Base-by-base conservation (phyloP, 2,329 filamentous ascomycete species). In the Diaporthe sp. region DNA sequence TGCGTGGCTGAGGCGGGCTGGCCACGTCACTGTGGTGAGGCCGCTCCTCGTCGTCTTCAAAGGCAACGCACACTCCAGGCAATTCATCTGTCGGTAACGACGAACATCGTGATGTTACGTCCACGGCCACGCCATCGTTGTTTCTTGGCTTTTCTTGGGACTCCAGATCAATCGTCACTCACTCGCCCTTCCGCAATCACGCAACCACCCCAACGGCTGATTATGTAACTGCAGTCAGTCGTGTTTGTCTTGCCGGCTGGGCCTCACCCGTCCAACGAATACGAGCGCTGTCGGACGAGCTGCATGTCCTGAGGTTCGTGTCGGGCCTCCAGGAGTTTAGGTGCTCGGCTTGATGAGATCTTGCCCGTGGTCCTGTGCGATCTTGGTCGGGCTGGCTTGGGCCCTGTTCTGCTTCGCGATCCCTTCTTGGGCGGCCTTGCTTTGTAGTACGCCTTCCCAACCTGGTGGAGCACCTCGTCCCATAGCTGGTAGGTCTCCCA, bases 381-480 rank as follows among this genome's bases (percentile, higher is more conserved):
- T 73, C 50, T 73, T 15, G 58, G 17, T n/a, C 22, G 47, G n/a
- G 58, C 47, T 55, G 70, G 45, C n/a, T 30, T 66, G 10, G 73
- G 67, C 40, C 69, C 19, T 55, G 45, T 19, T 13, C 33, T 52
- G 28, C 54, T 38, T 25, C 61, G 67, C 40, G 72, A 69, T 52
- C 33, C 22, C 42, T 38, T 66, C 35, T 60, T 58, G 35, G 45
- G 61, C 35, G 50, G 74, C 40, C 47, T 64, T 35, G 71, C 67
- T 30, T 82, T 85, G 79, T 81, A 84, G 77, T 84, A 85, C 60
- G 80, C 78, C 72, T 80, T 83, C 58, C 83, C 84, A 55, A 86
- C 78, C 52, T 81, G 80, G 72, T 84, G 82, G 50, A 85, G 80
- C n/a, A 86, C 80, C 13, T 80, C 78, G 30, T 85, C 84, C 84